Evolutionary conservation across 768 basidiomycete species (phyloP), one percentile per base, ranked within the genome.

Genomic region (Suillus placidus): DNA sequence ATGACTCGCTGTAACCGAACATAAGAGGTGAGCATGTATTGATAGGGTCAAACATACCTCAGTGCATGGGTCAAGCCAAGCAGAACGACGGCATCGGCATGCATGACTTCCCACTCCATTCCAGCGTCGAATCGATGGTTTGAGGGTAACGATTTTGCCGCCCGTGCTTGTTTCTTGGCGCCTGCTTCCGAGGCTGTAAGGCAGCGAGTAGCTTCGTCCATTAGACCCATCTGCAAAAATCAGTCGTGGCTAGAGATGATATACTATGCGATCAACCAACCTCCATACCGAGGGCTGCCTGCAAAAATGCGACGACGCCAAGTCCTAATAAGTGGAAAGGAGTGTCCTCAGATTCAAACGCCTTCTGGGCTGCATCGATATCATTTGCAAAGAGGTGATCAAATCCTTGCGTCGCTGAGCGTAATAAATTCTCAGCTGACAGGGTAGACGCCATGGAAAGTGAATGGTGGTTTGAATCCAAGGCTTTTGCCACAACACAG

Each of bases 241-340:
- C 5, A 37, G 23, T 40, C 26, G 20, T 60, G 51, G 23, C 34
- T 45, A 12, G 30, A 38, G n/a, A 30, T 30, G 60, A 62, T 6
- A 60, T 14, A 51, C 23, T 14, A 37, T n/a, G 54, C 49, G 7
- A 40, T 23, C 4, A 43, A 52, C 65, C 14, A 43, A 88, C 89
- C 84, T 94, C 92, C 87, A 93, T 87, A n/a, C 91, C 90, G 16
- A 93, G 78, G 1, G 89, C 90, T 0, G 91, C 93, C 74, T 92
- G 88, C 52, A 93, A 78, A 69, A 93, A 93, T 0, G 86, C 84
- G 65, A 88, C 88, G 0, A 89, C 87, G 18, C 91, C 92, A 0
- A 86, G 78, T 1, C 92, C 92, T 65, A 93, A 80, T 23, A 85
- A 80, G 74, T 94, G 92, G 71, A 92, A 90, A 0, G 92, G 87